Evolutionary conservation across 371 early-diverging fungal genomes (phyloP).

Genomic region (Mucor indicus): DNA sequence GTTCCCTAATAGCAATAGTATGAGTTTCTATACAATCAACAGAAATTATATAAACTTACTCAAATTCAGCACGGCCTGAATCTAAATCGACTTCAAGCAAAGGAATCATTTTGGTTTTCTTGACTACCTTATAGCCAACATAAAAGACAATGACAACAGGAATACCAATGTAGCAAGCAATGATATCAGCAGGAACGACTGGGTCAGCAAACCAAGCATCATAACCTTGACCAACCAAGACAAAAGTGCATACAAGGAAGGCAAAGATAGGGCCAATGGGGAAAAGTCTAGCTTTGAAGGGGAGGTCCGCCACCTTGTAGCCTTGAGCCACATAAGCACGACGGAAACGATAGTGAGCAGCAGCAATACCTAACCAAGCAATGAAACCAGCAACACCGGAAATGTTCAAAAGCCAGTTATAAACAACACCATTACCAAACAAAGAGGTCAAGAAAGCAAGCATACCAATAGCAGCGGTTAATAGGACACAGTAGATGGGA

Average conservation of each 20-base stretch:
- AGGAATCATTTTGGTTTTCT: conserved; percentile 53
- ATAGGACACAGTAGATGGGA: conserved; percentile 53
- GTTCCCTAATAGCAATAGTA: conserved; percentile 11
- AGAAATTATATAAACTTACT: conserved; percentile 5
- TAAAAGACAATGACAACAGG: conserved; percentile 34
- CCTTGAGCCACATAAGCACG: conserved; percentile 74
- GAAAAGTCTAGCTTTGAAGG: conserved; percentile 68
- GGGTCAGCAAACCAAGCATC: conserved; percentile 33
- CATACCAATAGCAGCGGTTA: conserved; percentile 49
- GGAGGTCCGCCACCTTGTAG: conserved; percentile 59
- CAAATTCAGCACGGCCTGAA: conserved; percentile 46
- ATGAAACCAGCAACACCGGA: conserved; percentile 75
- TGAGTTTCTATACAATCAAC: background rate
- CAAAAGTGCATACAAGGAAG: conserved; percentile 49
- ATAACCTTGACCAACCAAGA: conserved; percentile 67
- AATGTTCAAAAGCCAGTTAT: conserved; percentile 56
- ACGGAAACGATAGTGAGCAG: conserved; percentile 81
- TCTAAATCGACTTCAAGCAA: conserved; percentile 58
- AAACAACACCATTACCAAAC: conserved; percentile 46
- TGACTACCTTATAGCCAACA: conserved; percentile 53
- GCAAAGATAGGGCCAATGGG: conserved; percentile 72
- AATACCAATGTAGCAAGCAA: conserved; percentile 41
- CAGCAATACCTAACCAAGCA: conserved; percentile 77
- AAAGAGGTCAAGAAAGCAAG: conserved; percentile 55
- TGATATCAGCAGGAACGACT: conserved; percentile 19